These are phyloP conservation scores for Cryptosporidium meleagridis DNA, from an alignment of 169 alveolate species.

Conservation along the genomic window DNA sequence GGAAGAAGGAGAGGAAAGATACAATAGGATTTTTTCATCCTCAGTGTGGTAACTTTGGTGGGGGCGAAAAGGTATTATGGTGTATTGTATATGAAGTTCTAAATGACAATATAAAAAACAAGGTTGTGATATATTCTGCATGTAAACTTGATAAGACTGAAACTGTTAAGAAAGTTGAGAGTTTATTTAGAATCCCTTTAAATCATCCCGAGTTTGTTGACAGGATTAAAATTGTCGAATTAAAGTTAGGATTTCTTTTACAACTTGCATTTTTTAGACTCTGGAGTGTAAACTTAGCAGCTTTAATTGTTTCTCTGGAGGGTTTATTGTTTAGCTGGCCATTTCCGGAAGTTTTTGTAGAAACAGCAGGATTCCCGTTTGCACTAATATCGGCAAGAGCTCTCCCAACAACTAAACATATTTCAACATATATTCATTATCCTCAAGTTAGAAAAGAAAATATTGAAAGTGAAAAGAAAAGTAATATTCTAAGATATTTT, in stretches of 20 bases:
- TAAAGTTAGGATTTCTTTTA: constrained; percentile 20
- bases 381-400: constrained; percentile 41
- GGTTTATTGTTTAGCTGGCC: constrained; percentile 53
- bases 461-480: constrained; percentile 14
- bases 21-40: constrained; percentile 76
- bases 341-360: constrained; percentile 47
- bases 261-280: constrained; percentile 14
- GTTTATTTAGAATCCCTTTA: constrained; percentile 7
- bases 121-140: constrained; percentile 35
- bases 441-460: constrained; percentile 53
- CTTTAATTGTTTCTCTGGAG: constrained; percentile 43
- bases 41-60: constrained; percentile 73
- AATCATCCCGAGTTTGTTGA: constrained; percentile 11
- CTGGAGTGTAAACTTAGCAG: constrained; percentile 35
- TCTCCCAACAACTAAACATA: constrained; percentile 48
- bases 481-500: not conserved
- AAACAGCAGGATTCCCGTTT: constrained; percentile 69
- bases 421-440: constrained; percentile 67
- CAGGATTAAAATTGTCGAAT: constrained; percentile 13
- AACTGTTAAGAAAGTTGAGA: not conserved
- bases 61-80: constrained; percentile 77
- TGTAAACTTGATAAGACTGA: not conserved
- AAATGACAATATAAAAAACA: not conserved
- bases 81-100: constrained; percentile 39
- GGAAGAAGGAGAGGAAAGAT: constrained; percentile 30